Conservation (phyloP, 805 yeast genomes). For the Candida xyloterini region DNA sequence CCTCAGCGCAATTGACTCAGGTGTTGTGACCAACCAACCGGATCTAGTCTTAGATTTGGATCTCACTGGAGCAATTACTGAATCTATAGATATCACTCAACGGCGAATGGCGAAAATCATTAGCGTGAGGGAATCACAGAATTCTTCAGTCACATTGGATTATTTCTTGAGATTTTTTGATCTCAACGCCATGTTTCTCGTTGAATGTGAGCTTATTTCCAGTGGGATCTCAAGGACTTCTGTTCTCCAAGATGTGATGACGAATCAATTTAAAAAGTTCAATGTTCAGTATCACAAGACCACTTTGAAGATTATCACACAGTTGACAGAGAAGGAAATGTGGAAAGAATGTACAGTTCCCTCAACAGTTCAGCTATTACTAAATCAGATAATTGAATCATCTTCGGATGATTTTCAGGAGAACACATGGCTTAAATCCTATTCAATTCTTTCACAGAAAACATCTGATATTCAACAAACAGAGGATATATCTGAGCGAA, state of each 20-base stretch:
- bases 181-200: conserved; percentile 63
- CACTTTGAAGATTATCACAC: conserved; percentile 44
- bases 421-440: conserved; percentile 43
- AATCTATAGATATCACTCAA: conserved; percentile 70
- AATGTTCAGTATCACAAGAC: conserved; percentile 52
- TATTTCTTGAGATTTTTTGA: conserved; percentile 67
- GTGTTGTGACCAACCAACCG: conserved; percentile 30
- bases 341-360: conserved; percentile 78
- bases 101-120: conserved; percentile 73
- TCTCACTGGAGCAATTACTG: conserved; percentile 60
- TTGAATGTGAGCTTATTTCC: conserved; percentile 79
- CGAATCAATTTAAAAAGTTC: conserved; percentile 63
- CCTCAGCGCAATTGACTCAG: conserved; percentile 30
- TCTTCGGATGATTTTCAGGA: conserved; percentile 41
- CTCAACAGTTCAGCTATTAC: conserved; percentile 42
- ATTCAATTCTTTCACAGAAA: conserved; percentile 23
- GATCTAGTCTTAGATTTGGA: conserved; percentile 58
- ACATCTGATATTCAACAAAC: neutral
- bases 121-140: conserved; percentile 71
- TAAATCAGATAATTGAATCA: conserved; percentile 50
- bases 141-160: conserved; percentile 52
- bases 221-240: conserved; percentile 55
- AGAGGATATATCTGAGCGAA: conserved; percentile 19
- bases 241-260: conserved; percentile 64
- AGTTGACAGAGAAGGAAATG: conserved; percentile 58